These are phyloP conservation scores for Phytophthora syringae DNA, from an alignment of 352 stramenopile species.

Conservation along the genomic window DNA sequence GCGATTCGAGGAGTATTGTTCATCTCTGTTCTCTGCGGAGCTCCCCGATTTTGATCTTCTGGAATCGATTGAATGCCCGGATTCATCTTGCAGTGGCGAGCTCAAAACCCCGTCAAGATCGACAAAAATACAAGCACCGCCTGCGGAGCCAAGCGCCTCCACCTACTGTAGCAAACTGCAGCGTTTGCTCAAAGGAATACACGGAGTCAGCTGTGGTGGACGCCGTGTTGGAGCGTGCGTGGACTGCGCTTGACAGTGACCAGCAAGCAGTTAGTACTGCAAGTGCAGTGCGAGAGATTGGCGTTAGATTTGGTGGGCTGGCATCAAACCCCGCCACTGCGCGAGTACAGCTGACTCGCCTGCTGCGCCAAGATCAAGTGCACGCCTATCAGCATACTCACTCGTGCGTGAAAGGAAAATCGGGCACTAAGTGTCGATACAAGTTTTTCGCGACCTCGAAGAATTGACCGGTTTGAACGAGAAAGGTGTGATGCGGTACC, in stretches of 20 bases:
- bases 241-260: constrained; percentile 12
- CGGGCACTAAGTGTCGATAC: constrained; percentile 30
- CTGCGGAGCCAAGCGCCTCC: background rate
- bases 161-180: constrained; percentile 11
- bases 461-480: constrained; percentile 4
- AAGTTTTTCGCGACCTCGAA: constrained; percentile 30
- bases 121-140: constrained; percentile 24
- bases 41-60: background rate
- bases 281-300: constrained; percentile 7
- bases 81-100: background rate
- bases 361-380: constrained; percentile 23
- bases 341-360: constrained; percentile 24
- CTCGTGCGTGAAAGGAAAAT: constrained; percentile 25
- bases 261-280: constrained; percentile 5
- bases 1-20: background rate
- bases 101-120: constrained; percentile 9
- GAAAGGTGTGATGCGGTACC: constrained; percentile 5
- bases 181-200: constrained; percentile 1
- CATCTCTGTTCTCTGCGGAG: background rate
- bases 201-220: background rate
- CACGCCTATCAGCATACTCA: constrained; percentile 20
- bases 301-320: constrained; percentile 20
- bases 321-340: constrained; percentile 6
- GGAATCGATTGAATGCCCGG: constrained; percentile 6
- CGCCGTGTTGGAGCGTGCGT: constrained; percentile 4